A percentile compares a stretch with the other conserved stretches of the same genome.
Conservation (phyloP, 495 filamentous ascomycete genomes). For the Neurospora pannonica region DNA sequence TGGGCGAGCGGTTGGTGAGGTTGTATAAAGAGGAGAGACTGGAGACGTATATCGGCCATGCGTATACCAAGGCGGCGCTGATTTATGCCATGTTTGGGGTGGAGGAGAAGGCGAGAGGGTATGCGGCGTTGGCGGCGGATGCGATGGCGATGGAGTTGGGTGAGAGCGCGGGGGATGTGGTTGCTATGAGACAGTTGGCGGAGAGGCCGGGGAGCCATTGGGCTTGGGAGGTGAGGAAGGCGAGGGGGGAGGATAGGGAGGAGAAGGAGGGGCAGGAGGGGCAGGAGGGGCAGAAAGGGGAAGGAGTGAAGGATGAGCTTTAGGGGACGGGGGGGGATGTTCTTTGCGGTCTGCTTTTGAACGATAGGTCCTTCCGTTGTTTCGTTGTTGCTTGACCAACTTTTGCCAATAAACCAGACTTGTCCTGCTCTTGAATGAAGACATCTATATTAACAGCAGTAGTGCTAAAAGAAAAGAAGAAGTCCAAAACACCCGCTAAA, state of each 20-base stretch:
- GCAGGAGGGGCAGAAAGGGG: not conserved
- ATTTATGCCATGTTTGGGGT: conserved; percentile 33
- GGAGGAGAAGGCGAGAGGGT: conserved; percentile 23
- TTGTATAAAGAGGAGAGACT: conserved; percentile 29
- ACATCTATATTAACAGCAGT: not conserved
- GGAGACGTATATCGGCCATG: conserved; percentile 25
- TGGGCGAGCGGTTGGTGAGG: conserved; percentile 20
- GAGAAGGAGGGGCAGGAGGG: not conserved
- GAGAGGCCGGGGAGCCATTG: conserved; percentile 22
- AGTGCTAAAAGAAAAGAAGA: not conserved
- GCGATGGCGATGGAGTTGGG: conserved; percentile 30
- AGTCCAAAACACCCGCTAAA: not conserved
- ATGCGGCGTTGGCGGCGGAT: conserved; percentile 22
- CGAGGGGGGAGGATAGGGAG: not conserved
- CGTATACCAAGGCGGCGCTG: conserved; percentile 32
- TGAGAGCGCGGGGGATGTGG: conserved; percentile 13
- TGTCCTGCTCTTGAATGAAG: not conserved
- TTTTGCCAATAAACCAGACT: not conserved
- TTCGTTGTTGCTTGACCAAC: not conserved
- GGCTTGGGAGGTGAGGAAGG: conserved; percentile 14
- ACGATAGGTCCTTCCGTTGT: not conserved
- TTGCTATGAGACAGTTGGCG: conserved; percentile 27
- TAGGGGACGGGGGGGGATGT: not conserved
- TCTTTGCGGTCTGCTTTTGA: too few relatives aligned
- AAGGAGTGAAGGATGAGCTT: not conserved